Percentiles rank a stretch among this genome's conserved stretches.
phyloP scores from a whole-genome alignment of 306 rosid genomes.

The Morella rubra region DNA sequence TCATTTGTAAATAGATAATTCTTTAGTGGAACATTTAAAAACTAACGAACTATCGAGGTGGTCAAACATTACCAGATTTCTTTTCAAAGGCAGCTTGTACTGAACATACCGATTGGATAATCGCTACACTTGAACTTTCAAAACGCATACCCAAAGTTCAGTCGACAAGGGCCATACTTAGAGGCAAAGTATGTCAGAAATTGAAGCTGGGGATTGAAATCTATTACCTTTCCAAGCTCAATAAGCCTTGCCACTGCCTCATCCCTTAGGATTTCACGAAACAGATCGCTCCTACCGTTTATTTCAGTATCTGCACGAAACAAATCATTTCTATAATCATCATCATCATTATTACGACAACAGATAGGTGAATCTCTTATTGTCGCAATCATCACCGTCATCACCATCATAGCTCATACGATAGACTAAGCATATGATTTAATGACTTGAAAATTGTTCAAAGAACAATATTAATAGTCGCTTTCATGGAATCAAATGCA shows the following conservation, averaged over 20 bases:
- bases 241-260: conserved; percentile 79
- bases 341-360: conserved; percentile 45
- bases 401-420: neutral
- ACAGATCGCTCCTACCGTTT: conserved; percentile 31
- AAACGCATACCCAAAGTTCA: no score
- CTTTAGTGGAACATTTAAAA: no score
- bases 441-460: neutral
- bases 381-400: conserved; percentile 18
- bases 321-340: conserved; percentile 53
- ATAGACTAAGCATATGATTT: neutral
- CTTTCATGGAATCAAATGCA: no score
- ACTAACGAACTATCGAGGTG: no score
- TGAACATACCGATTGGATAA: no score
- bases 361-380: conserved; percentile 34
- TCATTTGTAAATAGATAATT: no score
- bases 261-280: conserved; percentile 68
- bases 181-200: conserved; percentile 4
- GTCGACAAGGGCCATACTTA: no score
- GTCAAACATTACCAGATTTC: no score
- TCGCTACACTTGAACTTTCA: no score
- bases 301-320: conserved; percentile 34
- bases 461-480: neutral
- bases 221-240: conserved; percentile 72
- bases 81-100: no score
- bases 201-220: conserved; percentile 11